A percentile compares a stretch with the other conserved stretches of the same genome.
These are phyloP conservation scores for Calycina marina DNA, from an alignment of 2,329 filamentous ascomycete genomes.

Conservation along the genomic window DNA sequence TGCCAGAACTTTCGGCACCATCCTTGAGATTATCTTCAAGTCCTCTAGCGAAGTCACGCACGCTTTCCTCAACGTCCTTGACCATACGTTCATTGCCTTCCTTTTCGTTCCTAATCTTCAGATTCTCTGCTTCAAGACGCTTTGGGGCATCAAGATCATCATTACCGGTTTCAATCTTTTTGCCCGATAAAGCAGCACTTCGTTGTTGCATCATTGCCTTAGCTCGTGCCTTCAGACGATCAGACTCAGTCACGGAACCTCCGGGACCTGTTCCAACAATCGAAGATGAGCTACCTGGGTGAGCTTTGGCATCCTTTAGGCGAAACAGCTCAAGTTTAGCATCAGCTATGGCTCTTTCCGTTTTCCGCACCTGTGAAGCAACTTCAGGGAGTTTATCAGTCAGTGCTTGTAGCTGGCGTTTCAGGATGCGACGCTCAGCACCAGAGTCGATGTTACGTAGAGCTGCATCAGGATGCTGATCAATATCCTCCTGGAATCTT, in stretches of 20 bases:
- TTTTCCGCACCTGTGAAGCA: slow-evolving; percentile 79
- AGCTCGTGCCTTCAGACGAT: slow-evolving; percentile 84
- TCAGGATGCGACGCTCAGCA: slow-evolving; percentile 72
- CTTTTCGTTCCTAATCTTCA: slow-evolving; percentile 66
- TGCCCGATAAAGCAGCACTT: slow-evolving; percentile 80
- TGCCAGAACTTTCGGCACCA: slow-evolving; percentile 56
- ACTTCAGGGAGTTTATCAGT: slow-evolving; percentile 85
- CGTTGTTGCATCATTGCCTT: slow-evolving; percentile 99
- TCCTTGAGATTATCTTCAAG: slow-evolving; percentile 84
- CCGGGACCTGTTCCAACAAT: slow-evolving; percentile 90
- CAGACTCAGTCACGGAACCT: slow-evolving; percentile 78
- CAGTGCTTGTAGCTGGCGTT: slow-evolving; percentile 75
- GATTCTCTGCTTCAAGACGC: slow-evolving; percentile 77
- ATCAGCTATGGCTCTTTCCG: slow-evolving; percentile 86
- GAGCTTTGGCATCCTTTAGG: slow-evolving; percentile 79
- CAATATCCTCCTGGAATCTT: slow-evolving; percentile 86
- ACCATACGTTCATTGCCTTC: slow-evolving; percentile 97
- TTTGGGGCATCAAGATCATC: slow-evolving; percentile 70
- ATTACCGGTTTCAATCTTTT: slow-evolving; percentile 51
- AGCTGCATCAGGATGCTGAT: slow-evolving; percentile 68
- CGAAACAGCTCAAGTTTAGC: slow-evolving; percentile 86
- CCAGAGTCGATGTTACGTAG: slow-evolving; percentile 64
- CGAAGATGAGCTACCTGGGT: slow-evolving; percentile 64
- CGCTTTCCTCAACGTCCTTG: slow-evolving; percentile 88
- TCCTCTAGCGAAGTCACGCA: slow-evolving; percentile 70